Evolutionary conservation across 495 filamentous ascomycete genomes (phyloP).

Genomic region (Annulohypoxylon bovei): DNA sequence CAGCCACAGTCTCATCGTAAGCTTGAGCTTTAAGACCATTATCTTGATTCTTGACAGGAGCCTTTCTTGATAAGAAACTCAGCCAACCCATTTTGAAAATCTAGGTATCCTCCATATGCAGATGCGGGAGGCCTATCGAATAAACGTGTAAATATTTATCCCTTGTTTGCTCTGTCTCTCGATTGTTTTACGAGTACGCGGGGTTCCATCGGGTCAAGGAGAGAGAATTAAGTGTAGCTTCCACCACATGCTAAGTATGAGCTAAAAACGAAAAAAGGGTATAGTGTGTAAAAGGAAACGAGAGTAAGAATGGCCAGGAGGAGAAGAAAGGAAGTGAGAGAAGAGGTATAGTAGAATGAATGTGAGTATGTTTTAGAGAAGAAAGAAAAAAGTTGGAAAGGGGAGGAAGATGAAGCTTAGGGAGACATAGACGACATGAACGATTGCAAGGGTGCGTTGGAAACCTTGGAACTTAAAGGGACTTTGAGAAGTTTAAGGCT

Average conservation of each 20-base stretch:
- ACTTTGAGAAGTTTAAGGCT: constrained; percentile 33
- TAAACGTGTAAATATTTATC: constrained; percentile 14
- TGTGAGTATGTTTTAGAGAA: not conserved
- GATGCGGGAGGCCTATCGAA: constrained; percentile 7
- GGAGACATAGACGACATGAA: not conserved
- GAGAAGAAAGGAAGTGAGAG: constrained; percentile 9
- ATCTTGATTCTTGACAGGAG: constrained; percentile 34
- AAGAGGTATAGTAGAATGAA: constrained; percentile 8
- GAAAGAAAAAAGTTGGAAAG: constrained; percentile 12
- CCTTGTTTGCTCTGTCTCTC: constrained; percentile 25
- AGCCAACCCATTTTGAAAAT: constrained; percentile 55
- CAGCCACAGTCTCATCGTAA: constrained; percentile 45
- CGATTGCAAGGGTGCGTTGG: constrained; percentile 14
- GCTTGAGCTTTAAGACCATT: constrained; percentile 44
- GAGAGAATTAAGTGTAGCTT: constrained; percentile 7
- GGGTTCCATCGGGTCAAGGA: constrained; percentile 27
- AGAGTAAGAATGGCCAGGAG: not conserved
- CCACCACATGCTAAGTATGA: constrained; percentile 6
- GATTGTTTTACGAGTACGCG: constrained; percentile 20
- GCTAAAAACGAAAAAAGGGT: constrained; percentile 3
- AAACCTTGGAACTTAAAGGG: constrained; percentile 28
- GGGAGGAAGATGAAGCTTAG: constrained; percentile 10
- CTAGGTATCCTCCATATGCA: not conserved
- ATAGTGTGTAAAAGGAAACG: not conserved
- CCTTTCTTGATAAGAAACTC: constrained; percentile 51